Base-by-base conservation (phyloP, 2,329 filamentous ascomycete genomes). In the Xylaria sp. region DNA sequence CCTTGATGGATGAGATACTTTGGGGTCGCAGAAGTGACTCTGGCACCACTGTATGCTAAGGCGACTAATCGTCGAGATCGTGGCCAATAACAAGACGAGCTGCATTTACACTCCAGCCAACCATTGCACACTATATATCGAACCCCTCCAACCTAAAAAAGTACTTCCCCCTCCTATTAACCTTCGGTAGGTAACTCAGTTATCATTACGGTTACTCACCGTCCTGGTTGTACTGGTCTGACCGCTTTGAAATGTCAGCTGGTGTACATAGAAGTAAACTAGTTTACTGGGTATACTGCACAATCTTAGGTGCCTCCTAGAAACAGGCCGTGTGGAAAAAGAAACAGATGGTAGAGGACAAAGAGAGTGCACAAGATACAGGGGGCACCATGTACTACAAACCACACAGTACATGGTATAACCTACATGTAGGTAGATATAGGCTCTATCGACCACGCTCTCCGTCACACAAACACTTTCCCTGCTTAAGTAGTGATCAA, bases 1-100 rank as follows among this genome's bases (percentile, higher is more conserved):
- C 67, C 13, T 43, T n/a, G 12, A n/a, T 25, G n/a, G 18, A 51
- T 28, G 46, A 31, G 74, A 70, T 77, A 77, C 75, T 70, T 76
- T 7, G 20, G 36, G n/a, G 36, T 68, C 61, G 64, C 66, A 65
- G 49, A 25, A 71, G 71, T 68, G 73, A 76, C 75, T 74, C 68
- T 55, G 60, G 1, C 7, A 18, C 18, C 15, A n/a, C 15, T 46
- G 54, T 25, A 36, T 52, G 31, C 52, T 33, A 12, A n/a, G 49
- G 28, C 28, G 55, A 13, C 31, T 58, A n/a, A 46, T 36, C 41
- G 36, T 41, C 6, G 43, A 57, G 7, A 52, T 43, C 25, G 6
- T 31, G 9, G 39, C 55, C 54, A 62, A 59, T 54, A 39, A 55
- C 3, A 15, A 56, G 28, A 36, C 18, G 9, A 6, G 6, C 23